Conservation (phyloP, 345 rosid species). For the Nephelium lappaceum region DNA sequence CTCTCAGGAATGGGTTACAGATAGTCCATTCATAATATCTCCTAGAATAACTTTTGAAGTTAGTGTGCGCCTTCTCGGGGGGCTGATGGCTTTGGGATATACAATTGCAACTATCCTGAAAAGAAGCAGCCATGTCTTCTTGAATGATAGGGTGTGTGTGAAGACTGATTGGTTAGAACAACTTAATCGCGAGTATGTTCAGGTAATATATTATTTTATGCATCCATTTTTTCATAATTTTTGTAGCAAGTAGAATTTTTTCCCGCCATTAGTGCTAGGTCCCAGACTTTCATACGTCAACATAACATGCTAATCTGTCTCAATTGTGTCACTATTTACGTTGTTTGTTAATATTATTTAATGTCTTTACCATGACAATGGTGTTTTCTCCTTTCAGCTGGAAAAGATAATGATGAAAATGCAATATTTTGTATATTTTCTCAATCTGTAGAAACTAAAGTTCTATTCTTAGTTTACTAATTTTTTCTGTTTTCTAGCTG, state of each 20-base stretch:
- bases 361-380: background rate
- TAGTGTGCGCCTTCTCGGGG: slow-evolving; percentile 94
- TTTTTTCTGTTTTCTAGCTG: slow-evolving; percentile 4
- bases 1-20: slow-evolving; percentile 98
- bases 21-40: slow-evolving; percentile 93
- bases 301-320: background rate
- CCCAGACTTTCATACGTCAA: background rate
- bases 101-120: slow-evolving; percentile 92
- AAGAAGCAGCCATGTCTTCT: slow-evolving; percentile 89
- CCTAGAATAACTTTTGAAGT: slow-evolving; percentile 99
- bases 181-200: slow-evolving; percentile 85
- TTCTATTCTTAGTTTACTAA: background rate
- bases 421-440: background rate
- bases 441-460: background rate
- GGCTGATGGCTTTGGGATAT: slow-evolving; percentile 97
- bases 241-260: background rate
- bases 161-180: slow-evolving; percentile 98
- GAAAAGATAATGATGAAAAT: background rate
- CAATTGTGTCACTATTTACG: background rate
- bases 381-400: background rate
- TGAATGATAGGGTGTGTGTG: slow-evolving; percentile 67
- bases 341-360: background rate
- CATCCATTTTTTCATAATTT: background rate
- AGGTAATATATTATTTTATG: slow-evolving; percentile 50
- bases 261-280: background rate